Percentiles rank a stretch among this genome's conserved stretches.
Evolutionary conservation across 371 early-diverging fungal genomes (phyloP).

Genomic region (Mucor ambiguus): DNA sequence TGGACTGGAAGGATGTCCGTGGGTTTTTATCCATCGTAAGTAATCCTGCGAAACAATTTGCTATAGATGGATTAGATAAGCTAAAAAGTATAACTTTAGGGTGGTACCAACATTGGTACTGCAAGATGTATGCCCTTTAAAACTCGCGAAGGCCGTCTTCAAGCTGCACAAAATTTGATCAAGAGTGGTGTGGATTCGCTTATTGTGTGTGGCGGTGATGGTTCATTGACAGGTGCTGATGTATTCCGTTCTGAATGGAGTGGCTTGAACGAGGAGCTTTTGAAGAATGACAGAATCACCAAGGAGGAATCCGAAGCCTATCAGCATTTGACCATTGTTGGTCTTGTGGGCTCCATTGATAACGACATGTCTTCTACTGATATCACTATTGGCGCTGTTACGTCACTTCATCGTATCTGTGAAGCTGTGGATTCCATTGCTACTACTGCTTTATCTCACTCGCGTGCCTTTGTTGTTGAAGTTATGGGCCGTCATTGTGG

Average conservation of each 20-base stretch:
- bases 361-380: constrained; percentile 98
- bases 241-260: constrained; percentile 94
- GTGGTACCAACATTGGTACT: constrained; percentile 98
- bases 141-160: constrained; percentile 85
- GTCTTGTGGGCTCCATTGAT: constrained; percentile 96
- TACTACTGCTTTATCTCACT: constrained; percentile 96
- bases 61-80: constrained; percentile 5
- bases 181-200: constrained; percentile 93
- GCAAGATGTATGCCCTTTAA: constrained; percentile 93
- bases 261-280: constrained; percentile 76
- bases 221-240: constrained; percentile 97
- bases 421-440: constrained; percentile 95
- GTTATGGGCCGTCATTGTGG: constrained; percentile 99
- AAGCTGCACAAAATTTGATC: constrained; percentile 89
- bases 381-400: constrained; percentile 96
- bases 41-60: not conserved
- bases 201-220: constrained; percentile 99
- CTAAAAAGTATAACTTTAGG: constrained; percentile 45
- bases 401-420: constrained; percentile 97
- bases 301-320: constrained; percentile 59
- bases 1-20: constrained; percentile 90
- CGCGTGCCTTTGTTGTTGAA: constrained; percentile 98
- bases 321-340: constrained; percentile 87
- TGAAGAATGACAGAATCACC: constrained; percentile 58
- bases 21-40: constrained; percentile 74